Base-by-base conservation (phyloP, 2,329 filamentous ascomycete species). In the Aspergillus pseudoviridinutans region DNA sequence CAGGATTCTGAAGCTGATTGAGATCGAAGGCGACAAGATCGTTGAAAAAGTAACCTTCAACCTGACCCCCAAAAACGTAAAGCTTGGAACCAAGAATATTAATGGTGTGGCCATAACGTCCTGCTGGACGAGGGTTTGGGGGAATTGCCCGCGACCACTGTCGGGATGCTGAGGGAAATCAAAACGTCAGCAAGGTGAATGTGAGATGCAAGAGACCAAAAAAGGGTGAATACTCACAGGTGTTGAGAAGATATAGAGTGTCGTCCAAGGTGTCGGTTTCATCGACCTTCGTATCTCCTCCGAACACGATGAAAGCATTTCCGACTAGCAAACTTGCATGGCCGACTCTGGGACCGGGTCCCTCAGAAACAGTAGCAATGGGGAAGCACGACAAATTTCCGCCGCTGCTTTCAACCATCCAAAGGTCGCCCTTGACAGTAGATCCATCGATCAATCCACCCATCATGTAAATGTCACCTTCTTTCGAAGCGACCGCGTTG, bases 291-390 rank as follows among this genome's bases (percentile, higher is more conserved):
- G 94, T 99, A 74, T 99, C 95, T 71, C 94, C 94, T 51, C 94
- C 95, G 71, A 97, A 99, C 12, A 99, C 94, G 66, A 99, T 99
- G 73, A 97, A 99, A 0, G 94, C 94, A 75, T 99, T 99, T 57
- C 95, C 95, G 54, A 99, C 94, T 17, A 99, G 82, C 68, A 99
- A 80, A 79, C 92, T 95, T 22, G 93, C 84, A 77, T 99, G 94
- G 3, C 94, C 94, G 53, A 99, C 94, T 78, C 94, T 86, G 1
- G 95, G 94, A 3, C 94, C 92, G 1, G 94, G 95, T 0, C 94
- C 94, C 75, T 99, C 94, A 22, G 92, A 90, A 0, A 92, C 94
- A 0, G 94, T 97, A 10, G 89, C 86, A 56, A 99, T 86, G 25
- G 92, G 93, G 72, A 95, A 96, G 75, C 94, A 97, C 24, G 91